Evolutionary conservation across 768 basidiomycete genomes (phyloP).

Genomic region (Hebeloma cylindrosporum): DNA sequence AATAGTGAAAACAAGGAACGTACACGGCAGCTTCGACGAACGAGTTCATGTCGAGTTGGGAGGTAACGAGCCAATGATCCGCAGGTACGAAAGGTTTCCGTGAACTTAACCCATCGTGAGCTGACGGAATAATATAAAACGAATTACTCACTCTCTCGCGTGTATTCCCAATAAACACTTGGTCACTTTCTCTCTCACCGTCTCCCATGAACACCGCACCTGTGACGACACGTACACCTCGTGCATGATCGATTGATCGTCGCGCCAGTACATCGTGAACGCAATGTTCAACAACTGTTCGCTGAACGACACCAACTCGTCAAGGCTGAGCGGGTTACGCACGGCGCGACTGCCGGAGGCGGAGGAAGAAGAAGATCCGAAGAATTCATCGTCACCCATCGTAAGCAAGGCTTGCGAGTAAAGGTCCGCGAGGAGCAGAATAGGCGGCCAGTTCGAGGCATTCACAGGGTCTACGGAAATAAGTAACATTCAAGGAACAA

Average conservation of each 20-base stretch:
- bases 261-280: conserved; percentile 62
- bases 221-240: conserved; percentile 29
- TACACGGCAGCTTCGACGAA: conserved; percentile 91
- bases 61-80: conserved; percentile 79
- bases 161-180: conserved; percentile 79
- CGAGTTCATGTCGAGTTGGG: conserved; percentile 43
- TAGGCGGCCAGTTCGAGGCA: conserved; percentile 55
- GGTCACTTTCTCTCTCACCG: conserved; percentile 74
- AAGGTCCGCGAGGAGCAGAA: conserved; percentile 78
- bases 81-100: conserved; percentile 78
- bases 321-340: conserved; percentile 78
- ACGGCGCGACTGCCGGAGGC: conserved; percentile 19
- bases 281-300: conserved; percentile 82
- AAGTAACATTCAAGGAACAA: not conserved
- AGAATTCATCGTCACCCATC: conserved; percentile 98
- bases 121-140: not conserved
- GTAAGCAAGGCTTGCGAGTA: conserved; percentile 85
- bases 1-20: conserved; percentile 24
- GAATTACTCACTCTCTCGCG: conserved; percentile 74
- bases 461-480: conserved; percentile 42
- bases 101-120: conserved; percentile 50
- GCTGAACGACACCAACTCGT: conserved; percentile 77
- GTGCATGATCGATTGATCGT: conserved; percentile 33
- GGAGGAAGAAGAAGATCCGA: conserved; percentile 39
- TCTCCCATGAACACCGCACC: conserved; percentile 58